These are phyloP conservation scores for Chlorella sp. DNA, from an alignment of 139 green algal species.

Conservation along the genomic window DNA sequence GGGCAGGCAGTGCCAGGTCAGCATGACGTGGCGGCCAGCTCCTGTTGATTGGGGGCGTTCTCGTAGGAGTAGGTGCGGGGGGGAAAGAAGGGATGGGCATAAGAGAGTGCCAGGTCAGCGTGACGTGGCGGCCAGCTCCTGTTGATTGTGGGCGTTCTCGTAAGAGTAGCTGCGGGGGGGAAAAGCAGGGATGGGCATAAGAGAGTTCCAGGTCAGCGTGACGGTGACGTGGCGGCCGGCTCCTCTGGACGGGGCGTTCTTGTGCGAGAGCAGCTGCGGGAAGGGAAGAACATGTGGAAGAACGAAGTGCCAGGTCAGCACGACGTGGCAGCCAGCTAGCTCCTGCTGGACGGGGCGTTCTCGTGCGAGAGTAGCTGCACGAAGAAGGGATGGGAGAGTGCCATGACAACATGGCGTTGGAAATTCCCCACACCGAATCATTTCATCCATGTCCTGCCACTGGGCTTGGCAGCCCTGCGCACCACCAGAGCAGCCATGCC, in stretches of 20 bases:
- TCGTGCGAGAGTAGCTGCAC: no score
- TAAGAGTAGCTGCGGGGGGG: conserved; percentile 73
- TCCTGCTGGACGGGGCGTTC: conserved; percentile 96
- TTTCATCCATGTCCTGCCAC: no score
- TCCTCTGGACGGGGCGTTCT: conserved; percentile 97
- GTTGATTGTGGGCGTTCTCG: conserved; percentile 94
- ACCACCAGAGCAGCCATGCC: background rate
- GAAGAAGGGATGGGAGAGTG: no score
- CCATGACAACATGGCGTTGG: no score
- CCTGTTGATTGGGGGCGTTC: conserved; percentile 96
- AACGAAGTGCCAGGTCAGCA: background rate
- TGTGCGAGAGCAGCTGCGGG: conserved; percentile 79
- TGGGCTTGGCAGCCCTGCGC: no score
- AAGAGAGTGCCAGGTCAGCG: no score
- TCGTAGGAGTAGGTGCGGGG: conserved; percentile 73
- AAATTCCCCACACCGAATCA: no score
- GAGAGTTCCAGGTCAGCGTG: no score
- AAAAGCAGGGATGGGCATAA: background rate
- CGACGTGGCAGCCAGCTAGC: conserved; percentile 75
- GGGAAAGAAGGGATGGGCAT: background rate
- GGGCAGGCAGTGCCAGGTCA: background rate
- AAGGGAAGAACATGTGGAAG: no score
- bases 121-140: conserved; percentile 88
- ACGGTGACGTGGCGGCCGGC: conserved; percentile 64
- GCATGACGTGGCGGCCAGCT: conserved; percentile 68